phyloP scores from a whole-genome alignment of 257 asterid species.

The Jasminum sambac region DNA sequence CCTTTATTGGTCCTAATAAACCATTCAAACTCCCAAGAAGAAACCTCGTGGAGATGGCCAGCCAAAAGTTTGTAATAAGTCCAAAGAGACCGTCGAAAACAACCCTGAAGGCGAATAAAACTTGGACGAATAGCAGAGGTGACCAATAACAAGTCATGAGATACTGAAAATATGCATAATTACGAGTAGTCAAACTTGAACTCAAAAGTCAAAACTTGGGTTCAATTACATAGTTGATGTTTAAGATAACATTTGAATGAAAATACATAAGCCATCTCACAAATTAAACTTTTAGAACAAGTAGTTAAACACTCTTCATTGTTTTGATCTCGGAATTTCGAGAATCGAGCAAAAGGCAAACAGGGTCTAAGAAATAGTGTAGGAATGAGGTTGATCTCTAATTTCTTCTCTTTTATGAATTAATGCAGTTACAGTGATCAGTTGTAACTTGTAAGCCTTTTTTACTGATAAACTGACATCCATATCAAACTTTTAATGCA shows the following conservation, averaged over 20 bases:
- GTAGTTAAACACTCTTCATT: neutral
- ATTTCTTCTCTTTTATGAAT: too few relatives aligned
- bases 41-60: slow-evolving; percentile 75
- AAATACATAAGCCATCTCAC: too few relatives aligned
- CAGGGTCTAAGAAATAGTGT: neutral
- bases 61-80: slow-evolving; percentile 68
- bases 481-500: too few relatives aligned
- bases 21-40: slow-evolving; percentile 78
- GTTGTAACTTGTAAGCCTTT: too few relatives aligned
- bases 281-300: too few relatives aligned
- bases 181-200: too few relatives aligned
- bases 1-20: slow-evolving; percentile 78
- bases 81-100: slow-evolving; percentile 81
- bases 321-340: neutral
- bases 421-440: neutral
- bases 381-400: neutral
- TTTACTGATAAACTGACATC: neutral
- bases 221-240: neutral
- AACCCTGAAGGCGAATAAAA: slow-evolving; percentile 46
- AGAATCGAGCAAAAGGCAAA: neutral
- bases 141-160: neutral
- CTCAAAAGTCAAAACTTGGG: too few relatives aligned
- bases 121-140: neutral
- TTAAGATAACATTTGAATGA: too few relatives aligned
- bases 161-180: neutral